Conservation (phyloP, 495 filamentous ascomycete species). For the Rhypophila decipiens region DNA sequence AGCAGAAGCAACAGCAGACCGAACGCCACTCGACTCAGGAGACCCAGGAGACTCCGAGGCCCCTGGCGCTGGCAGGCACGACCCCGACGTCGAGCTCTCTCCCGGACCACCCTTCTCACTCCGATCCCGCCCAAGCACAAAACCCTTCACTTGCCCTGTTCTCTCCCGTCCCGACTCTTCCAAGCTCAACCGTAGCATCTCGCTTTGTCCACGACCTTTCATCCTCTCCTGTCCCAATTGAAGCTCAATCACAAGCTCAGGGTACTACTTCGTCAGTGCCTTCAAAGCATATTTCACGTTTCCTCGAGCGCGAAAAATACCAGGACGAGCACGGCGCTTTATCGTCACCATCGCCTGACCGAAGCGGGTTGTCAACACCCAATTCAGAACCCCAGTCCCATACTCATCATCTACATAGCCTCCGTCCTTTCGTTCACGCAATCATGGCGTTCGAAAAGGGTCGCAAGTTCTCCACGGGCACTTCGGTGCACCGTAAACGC, state of each 20-base stretch:
- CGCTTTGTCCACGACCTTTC: not conserved
- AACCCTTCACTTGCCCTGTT: not conserved
- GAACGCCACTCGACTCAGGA: too few species aligned
- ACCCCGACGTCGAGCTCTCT: too few species aligned
- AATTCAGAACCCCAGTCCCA: not conserved
- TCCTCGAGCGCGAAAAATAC: not conserved
- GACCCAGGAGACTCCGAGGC: too few species aligned
- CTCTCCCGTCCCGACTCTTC: not conserved
- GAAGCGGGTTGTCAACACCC: slow-evolving; percentile 5
- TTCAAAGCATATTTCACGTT: not conserved
- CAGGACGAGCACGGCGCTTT: slow-evolving; percentile 3
- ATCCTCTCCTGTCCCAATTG: not conserved
- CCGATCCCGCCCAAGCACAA: not conserved
- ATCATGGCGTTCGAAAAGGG: slow-evolving; percentile 33
- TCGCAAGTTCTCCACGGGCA: slow-evolving; percentile 35
- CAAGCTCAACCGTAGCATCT: not conserved
- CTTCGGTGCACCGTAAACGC: slow-evolving; percentile 39
- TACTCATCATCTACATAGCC: slow-evolving; percentile 8
- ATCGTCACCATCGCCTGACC: not conserved
- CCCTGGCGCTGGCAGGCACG: too few species aligned
- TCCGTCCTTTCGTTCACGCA: slow-evolving; percentile 18
- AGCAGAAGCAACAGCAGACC: not conserved
- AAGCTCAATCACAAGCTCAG: not conserved
- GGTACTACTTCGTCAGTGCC: not conserved
- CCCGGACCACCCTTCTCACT: too few species aligned